Percentiles rank a stretch among this genome's conserved stretches.
phyloP scores from a whole-genome alignment of 176 grass and related monocot species.

The Rhynchospora tenuis region DNA sequence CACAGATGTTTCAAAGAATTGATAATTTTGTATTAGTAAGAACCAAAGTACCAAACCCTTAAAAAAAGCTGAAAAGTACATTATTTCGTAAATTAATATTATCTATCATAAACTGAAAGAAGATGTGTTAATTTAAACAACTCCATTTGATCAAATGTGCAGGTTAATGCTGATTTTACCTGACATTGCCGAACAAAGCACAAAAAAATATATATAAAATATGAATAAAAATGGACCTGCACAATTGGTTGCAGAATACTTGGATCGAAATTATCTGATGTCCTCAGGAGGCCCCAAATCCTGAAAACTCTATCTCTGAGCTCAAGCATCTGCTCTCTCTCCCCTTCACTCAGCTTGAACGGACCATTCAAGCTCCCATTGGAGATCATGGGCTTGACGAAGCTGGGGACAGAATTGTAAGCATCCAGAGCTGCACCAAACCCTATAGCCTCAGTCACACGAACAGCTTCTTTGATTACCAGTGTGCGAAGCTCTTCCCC shows the following conservation, averaged over 20 bases:
- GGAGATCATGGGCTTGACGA: slow-evolving; percentile 65
- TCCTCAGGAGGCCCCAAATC: slow-evolving; percentile 83
- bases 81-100: neutral
- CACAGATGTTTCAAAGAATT: neutral
- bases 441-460: slow-evolving; percentile 75
- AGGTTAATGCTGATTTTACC: neutral
- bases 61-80: neutral
- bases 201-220: neutral
- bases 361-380: slow-evolving; percentile 47
- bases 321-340: slow-evolving; percentile 64
- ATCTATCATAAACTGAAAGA: neutral
- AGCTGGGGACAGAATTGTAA: slow-evolving; percentile 57
- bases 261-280: slow-evolving; percentile 84
- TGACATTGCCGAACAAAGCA: neutral
- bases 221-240: slow-evolving; percentile 41
- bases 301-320: slow-evolving; percentile 73
- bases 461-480: slow-evolving; percentile 88
- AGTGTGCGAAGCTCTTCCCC: slow-evolving; percentile 70
- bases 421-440: slow-evolving; percentile 71
- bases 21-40: neutral
- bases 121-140: neutral
- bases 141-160: neutral
- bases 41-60: neutral
- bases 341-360: slow-evolving; percentile 62
- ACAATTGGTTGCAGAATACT: slow-evolving; percentile 84